Percentiles rank a stretch among this genome's conserved stretches.
These are phyloP conservation scores for Cladobotryum mycophilum DNA, from an alignment of 2,329 filamentous ascomycete species.

Conservation along the genomic window DNA sequence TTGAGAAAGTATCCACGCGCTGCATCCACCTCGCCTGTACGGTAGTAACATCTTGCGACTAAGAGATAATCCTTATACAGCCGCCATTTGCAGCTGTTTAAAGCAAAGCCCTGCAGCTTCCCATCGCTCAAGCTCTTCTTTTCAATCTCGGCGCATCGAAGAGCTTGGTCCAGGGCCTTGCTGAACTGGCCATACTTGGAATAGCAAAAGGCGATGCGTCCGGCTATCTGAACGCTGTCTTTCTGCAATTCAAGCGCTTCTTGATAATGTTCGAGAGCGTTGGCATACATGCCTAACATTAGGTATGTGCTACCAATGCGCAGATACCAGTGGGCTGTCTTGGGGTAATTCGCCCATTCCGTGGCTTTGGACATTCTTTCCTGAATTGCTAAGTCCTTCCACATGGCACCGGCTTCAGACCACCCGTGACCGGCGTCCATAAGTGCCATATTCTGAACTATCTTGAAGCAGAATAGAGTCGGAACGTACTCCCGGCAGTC, in stretches of 20 bases:
- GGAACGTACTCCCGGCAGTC: slow-evolving; percentile 32
- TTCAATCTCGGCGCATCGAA: slow-evolving; percentile 32
- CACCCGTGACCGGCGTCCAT: slow-evolving; percentile 33
- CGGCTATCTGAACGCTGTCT: slow-evolving; percentile 32
- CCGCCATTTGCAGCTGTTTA: slow-evolving; percentile 30
- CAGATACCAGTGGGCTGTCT: slow-evolving; percentile 32
- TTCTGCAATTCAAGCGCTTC: slow-evolving; percentile 30
- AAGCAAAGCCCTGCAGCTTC: slow-evolving; percentile 17
- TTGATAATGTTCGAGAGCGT: slow-evolving; percentile 31
- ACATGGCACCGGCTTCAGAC: slow-evolving; percentile 30
- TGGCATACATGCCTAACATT: slow-evolving; percentile 27
- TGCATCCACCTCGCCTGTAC: slow-evolving; percentile 25
- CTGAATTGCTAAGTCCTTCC: slow-evolving; percentile 29
- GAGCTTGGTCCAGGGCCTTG: slow-evolving; percentile 29
- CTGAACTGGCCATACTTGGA: slow-evolving; percentile 29
- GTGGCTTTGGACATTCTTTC: slow-evolving; percentile 30
- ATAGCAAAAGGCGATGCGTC: slow-evolving; percentile 36
- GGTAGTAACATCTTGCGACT: slow-evolving; percentile 31
- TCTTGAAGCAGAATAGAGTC: slow-evolving; percentile 37
- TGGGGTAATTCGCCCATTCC: slow-evolving; percentile 29
- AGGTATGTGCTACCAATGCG: slow-evolving; percentile 36
- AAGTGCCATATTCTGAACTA: slow-evolving; percentile 35
- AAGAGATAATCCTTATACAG: slow-evolving; percentile 36
- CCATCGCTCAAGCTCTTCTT: slow-evolving; percentile 23
- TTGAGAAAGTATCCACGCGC: slow-evolving; percentile 32